phyloP scores from a whole-genome alignment of 257 asterid genomes.

The Perilla frutescens region DNA sequence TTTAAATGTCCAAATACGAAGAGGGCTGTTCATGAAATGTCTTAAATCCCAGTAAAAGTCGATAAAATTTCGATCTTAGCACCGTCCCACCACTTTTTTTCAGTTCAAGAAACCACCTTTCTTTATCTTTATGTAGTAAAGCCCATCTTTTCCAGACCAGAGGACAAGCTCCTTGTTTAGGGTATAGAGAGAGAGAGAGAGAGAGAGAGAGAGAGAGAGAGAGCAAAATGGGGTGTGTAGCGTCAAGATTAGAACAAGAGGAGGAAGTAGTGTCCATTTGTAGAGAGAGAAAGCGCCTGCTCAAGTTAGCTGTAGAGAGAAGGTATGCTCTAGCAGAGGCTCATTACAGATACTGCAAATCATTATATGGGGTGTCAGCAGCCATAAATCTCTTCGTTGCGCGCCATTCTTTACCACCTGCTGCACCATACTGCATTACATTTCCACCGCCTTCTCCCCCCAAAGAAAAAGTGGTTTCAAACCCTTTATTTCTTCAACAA shows the following conservation, averaged over 20 bases:
- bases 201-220: background rate
- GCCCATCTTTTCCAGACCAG: constrained; percentile 32
- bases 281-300: constrained; percentile 74
- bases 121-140: constrained; percentile 18
- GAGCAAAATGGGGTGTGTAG: constrained; percentile 80
- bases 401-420: constrained; percentile 72
- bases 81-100: constrained; percentile 44
- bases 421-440: constrained; percentile 62
- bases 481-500: constrained; percentile 85
- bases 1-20: constrained; percentile 32
- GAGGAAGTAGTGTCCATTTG: constrained; percentile 89
- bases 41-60: constrained; percentile 33
- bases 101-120: constrained; percentile 50
- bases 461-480: constrained; percentile 65
- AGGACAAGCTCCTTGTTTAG: constrained; percentile 3
- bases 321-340: constrained; percentile 85
- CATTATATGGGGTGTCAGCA: constrained; percentile 80
- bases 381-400: constrained; percentile 80
- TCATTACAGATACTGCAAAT: constrained; percentile 77
- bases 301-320: constrained; percentile 80
- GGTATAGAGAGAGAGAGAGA: background rate
- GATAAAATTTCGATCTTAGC: constrained; percentile 39
- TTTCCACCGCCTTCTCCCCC: constrained; percentile 63
- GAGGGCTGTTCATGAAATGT: constrained; percentile 27
- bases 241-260: constrained; percentile 73